A percentile compares a stretch with the other conserved stretches of the same genome.
These are phyloP conservation scores for Lepidopterella palustris DNA, from an alignment of 495 filamentous ascomycete species.

Conservation along the genomic window DNA sequence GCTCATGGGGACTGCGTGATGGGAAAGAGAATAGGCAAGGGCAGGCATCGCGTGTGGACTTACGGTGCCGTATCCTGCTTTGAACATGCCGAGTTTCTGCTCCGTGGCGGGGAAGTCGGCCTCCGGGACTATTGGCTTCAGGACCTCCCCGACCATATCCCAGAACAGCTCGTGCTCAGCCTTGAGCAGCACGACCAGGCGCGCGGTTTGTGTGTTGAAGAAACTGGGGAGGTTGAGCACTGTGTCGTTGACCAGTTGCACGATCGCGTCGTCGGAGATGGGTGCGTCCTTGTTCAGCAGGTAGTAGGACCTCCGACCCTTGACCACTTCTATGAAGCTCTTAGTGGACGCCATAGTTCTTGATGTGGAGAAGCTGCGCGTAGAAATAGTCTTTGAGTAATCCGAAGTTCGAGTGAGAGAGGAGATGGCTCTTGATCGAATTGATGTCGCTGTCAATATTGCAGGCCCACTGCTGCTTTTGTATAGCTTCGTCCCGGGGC, in stretches of 20 bases:
- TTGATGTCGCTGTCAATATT: not conserved
- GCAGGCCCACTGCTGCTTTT: not conserved
- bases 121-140: conserved; percentile 53
- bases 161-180: conserved; percentile 61
- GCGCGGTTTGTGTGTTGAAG: conserved; percentile 63
- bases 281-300: conserved; percentile 49
- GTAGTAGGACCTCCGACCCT: conserved; percentile 55
- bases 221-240: conserved; percentile 51
- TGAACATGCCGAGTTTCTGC: conserved; percentile 46
- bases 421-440: not conserved
- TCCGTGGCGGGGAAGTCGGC: conserved; percentile 47
- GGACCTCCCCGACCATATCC: conserved; percentile 48
- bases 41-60: conserved; percentile 20
- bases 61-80: conserved; percentile 53
- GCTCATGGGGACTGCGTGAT: not conserved
- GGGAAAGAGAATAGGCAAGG: not conserved
- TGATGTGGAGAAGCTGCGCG: conserved; percentile 2
- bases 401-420: not conserved
- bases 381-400: not conserved
- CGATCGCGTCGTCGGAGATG: conserved; percentile 47
- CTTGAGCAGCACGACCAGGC: conserved; percentile 54
- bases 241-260: conserved; percentile 49
- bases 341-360: conserved; percentile 27
- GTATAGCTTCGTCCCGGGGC: not conserved
- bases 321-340: conserved; percentile 47